These are phyloP conservation scores for Cucumis sativus DNA, from an alignment of 306 rosid species.

Conservation along the genomic window DNA sequence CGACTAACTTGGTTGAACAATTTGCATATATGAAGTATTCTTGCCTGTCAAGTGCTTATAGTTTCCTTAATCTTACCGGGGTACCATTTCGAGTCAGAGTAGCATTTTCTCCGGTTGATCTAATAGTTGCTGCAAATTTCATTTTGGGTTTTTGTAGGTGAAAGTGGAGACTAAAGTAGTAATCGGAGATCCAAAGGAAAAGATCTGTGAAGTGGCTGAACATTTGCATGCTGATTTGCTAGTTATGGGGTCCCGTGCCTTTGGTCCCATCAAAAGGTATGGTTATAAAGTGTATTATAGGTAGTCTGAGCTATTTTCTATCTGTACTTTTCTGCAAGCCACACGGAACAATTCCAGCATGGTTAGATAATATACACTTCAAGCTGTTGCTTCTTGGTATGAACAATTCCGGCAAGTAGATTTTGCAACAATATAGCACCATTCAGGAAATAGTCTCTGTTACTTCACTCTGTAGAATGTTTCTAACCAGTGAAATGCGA, in stretches of 20 bases:
- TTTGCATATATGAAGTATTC: not conserved
- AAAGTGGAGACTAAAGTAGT: constrained; percentile 51
- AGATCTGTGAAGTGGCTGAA: constrained; percentile 65
- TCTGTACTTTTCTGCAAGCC: not conserved
- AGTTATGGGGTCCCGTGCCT: constrained; percentile 72
- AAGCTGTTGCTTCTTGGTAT: not conserved
- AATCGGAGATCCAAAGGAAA: constrained; percentile 86
- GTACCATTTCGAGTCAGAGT: not conserved
- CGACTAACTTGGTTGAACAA: not conserved
- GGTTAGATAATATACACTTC: too few species aligned
- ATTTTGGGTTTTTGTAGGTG: constrained; percentile 17
- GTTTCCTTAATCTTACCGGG: not conserved
- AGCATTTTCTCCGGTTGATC: not conserved
- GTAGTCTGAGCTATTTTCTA: not conserved
- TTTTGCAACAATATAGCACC: not conserved
- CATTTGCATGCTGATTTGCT: constrained; percentile 68
- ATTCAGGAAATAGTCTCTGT: not conserved
- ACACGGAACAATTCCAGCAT: not conserved
- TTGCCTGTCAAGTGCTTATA: not conserved
- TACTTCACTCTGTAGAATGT: not conserved
- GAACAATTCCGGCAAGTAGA: not conserved
- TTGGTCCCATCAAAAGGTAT: constrained; percentile 81
- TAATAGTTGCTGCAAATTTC: not conserved
- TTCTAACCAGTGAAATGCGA: not conserved
- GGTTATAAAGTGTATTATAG: not conserved